A percentile compares a stretch with the other conserved stretches of the same genome.
Conservation (phyloP, 768 basidiomycete genomes). For the Naganishia vaughanmartiniae region DNA sequence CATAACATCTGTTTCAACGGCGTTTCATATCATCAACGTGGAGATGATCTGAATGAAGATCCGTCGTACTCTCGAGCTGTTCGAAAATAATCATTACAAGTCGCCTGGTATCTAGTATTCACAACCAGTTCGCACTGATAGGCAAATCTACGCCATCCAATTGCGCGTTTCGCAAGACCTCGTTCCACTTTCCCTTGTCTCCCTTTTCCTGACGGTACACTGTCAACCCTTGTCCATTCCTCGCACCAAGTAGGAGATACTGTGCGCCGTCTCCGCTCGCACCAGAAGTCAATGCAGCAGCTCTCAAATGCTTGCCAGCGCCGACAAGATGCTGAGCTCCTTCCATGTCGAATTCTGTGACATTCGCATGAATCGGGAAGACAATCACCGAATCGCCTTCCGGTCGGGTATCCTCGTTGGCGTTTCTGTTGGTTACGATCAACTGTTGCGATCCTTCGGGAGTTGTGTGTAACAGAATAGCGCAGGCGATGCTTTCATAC, state of each 20-base stretch:
- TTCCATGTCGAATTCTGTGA: not conserved
- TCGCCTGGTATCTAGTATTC: not conserved
- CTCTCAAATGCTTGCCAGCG: constrained; percentile 19
- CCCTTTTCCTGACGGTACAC: constrained; percentile 19
- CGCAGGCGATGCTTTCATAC: constrained; percentile 25
- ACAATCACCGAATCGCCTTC: constrained; percentile 14
- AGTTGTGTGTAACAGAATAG: constrained; percentile 24
- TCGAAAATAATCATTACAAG: not conserved
- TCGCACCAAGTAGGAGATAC: constrained; percentile 13
- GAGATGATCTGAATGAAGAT: no score
- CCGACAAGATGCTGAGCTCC: constrained; percentile 8
- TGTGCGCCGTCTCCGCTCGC: not conserved
- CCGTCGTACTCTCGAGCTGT: not conserved
- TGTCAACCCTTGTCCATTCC: constrained; percentile 26
- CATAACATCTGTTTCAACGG: not conserved
- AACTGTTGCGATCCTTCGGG: constrained; percentile 13
- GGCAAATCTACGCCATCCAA: constrained; percentile 9
- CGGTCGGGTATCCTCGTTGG: not conserved
- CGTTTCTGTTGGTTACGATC: constrained; percentile 28
- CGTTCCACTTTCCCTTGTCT: not conserved
- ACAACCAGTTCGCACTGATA: constrained; percentile 15
- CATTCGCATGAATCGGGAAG: constrained; percentile 5
- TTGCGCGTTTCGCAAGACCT: not conserved
- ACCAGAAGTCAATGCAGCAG: constrained; percentile 3
- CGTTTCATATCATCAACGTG: not conserved